Percentiles rank a stretch among this genome's conserved stretches.
Conservation (phyloP, 1,284 basidiomycete genomes). For the Irpex sp. region DNA sequence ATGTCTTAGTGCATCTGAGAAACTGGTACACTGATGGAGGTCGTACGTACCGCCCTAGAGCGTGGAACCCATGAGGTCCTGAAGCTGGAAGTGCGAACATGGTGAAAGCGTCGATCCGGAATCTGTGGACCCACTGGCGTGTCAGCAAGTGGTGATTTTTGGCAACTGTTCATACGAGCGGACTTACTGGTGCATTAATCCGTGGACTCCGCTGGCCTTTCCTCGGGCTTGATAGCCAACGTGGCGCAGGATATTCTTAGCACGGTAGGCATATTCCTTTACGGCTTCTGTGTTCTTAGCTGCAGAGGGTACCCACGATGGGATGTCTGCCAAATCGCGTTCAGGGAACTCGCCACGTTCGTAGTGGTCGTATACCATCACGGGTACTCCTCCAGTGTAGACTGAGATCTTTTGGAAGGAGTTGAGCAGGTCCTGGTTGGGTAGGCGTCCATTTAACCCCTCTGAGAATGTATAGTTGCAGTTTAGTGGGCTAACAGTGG, state of each 20-base stretch:
- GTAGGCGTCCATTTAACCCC: conserved; percentile 91
- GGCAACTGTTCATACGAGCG: not conserved
- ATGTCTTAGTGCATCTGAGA: no score
- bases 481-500: not conserved
- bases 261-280: conserved; percentile 51
- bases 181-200: conserved; percentile 69
- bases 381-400: conserved; percentile 69
- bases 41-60: conserved; percentile 70
- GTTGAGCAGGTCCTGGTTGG: conserved; percentile 95
- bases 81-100: conserved; percentile 84
- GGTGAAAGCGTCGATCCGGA: conserved; percentile 93
- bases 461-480: conserved; percentile 46
- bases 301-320: conserved; percentile 43
- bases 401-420: conserved; percentile 74
- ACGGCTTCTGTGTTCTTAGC: conserved; percentile 42
- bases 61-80: conserved; percentile 94
- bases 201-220: conserved; percentile 73
- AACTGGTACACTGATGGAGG: no score
- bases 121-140: conserved; percentile 35
- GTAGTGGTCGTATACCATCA: conserved; percentile 74
- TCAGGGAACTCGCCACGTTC: conserved; percentile 44
- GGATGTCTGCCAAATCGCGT: conserved; percentile 29
- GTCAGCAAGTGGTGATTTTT: not conserved
- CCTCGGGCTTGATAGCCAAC: conserved; percentile 69
- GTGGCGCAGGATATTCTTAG: conserved; percentile 64